Conservation (phyloP, 2,329 filamentous ascomycete genomes). For the Diplodia seriata region DNA sequence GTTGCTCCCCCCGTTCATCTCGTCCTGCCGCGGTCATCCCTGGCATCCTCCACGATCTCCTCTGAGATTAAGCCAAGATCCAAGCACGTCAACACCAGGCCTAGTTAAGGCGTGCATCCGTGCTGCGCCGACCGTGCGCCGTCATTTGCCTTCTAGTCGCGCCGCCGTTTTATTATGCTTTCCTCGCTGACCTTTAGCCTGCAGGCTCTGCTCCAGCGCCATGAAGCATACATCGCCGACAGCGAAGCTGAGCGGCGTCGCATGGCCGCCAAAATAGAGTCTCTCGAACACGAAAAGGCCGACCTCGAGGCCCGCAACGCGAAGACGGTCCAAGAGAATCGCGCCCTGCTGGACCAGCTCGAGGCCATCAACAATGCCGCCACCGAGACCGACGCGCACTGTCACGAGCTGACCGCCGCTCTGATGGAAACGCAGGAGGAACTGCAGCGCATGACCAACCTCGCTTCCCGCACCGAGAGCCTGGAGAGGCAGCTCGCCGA, state of each 20-base stretch:
- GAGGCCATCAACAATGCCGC: slow-evolving; percentile 83
- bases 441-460: slow-evolving; percentile 73
- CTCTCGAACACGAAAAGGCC: slow-evolving; percentile 74
- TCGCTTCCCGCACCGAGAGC: slow-evolving; percentile 75
- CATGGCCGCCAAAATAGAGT: slow-evolving; percentile 75
- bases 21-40: slow-evolving; percentile 5
- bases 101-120: slow-evolving; percentile 28
- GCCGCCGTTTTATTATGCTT: slow-evolving; percentile 18
- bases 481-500: slow-evolving; percentile 81
- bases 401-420: slow-evolving; percentile 77
- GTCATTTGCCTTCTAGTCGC: slow-evolving; percentile 24
- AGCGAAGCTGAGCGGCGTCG: slow-evolving; percentile 83
- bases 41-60: slow-evolving; percentile 14
- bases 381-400: slow-evolving; percentile 78
- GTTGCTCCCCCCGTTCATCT: slow-evolving; percentile 14
- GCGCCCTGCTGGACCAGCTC: slow-evolving; percentile 79
- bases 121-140: slow-evolving; percentile 19
- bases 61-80: slow-evolving; percentile 28
- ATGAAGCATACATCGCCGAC: slow-evolving; percentile 94
- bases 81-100: slow-evolving; percentile 18
- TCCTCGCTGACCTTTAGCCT: slow-evolving; percentile 68
- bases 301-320: slow-evolving; percentile 77
- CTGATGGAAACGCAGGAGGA: slow-evolving; percentile 80
- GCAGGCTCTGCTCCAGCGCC: slow-evolving; percentile 87
- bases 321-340: slow-evolving; percentile 81